phyloP scores from a whole-genome alignment of 2,329 filamentous ascomycete species.

The Neonectria punicea region DNA sequence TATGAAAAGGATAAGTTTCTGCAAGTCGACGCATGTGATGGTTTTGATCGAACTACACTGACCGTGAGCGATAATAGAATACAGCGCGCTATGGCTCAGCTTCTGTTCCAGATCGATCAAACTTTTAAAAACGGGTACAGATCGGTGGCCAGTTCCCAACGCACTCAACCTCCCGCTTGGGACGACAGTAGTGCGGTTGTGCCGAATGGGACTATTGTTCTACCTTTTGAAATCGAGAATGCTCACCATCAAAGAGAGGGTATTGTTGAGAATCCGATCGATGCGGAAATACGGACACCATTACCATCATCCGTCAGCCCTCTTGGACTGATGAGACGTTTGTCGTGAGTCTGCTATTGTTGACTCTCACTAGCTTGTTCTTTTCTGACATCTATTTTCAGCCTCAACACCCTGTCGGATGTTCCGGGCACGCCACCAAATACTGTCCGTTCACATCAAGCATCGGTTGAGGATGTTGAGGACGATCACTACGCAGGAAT shows the following conservation, averaged over 20 bases:
- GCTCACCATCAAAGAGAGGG: not conserved
- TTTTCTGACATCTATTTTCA: not conserved
- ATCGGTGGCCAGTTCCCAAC: not conserved
- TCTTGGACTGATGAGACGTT: not conserved
- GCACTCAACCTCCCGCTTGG: too few relatives aligned
- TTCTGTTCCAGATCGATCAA: not conserved
- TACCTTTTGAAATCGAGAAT: not conserved
- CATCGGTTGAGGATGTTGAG: not conserved
- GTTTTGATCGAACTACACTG: accelerated
- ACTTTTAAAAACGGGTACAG: not conserved
- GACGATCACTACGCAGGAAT: not conserved
- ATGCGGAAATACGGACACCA: not conserved
- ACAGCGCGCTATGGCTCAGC: not conserved
- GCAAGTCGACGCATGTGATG: not conserved
- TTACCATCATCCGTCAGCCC: too few relatives aligned
- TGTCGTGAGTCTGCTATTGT: not conserved
- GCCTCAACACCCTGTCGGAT: not conserved
- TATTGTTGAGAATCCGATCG: too few relatives aligned
- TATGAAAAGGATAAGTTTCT: not conserved
- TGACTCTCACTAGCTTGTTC: not conserved
- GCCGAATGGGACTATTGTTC: not conserved
- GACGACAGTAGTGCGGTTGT: not conserved
- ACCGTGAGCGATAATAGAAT: not conserved
- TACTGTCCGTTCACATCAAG: not conserved
- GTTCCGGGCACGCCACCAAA: not conserved